A percentile compares a stretch with the other conserved stretches of the same genome.
Conservation (phyloP, 331 rosid species). For the Malus hybrid region DNA sequence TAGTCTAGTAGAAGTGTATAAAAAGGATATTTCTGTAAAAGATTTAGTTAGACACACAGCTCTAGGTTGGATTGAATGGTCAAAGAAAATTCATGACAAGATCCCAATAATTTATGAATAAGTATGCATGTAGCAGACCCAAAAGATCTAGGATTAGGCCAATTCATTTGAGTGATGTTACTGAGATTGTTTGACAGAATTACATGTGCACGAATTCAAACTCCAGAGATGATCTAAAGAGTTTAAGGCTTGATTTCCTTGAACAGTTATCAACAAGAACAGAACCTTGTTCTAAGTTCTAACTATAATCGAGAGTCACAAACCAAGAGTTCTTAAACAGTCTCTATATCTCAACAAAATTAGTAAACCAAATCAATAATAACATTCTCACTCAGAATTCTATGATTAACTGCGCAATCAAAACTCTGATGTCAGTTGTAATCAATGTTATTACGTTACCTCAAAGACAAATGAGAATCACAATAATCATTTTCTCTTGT, state of each 20-base stretch:
- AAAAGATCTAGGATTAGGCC: background rate
- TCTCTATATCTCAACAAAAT: background rate
- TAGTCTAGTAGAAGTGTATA: background rate
- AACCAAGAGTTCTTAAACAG: background rate
- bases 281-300: background rate
- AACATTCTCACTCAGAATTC: background rate
- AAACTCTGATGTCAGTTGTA: background rate
- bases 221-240: background rate
- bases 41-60: background rate
- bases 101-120: background rate
- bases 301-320: background rate
- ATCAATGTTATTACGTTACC: constrained; percentile 20
- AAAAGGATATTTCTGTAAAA: background rate
- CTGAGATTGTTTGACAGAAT: background rate
- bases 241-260: background rate
- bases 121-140: background rate
- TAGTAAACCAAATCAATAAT: background rate
- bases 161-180: background rate
- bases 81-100: background rate
- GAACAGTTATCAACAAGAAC: background rate
- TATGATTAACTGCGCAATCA: background rate
- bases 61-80: background rate
- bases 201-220: background rate
- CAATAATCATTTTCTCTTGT: constrained; percentile 4
- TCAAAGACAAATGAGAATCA: constrained; percentile 29